These are phyloP conservation scores for Crotalaria pallida DNA, from an alignment of 306 rosid species.

Conservation along the genomic window DNA sequence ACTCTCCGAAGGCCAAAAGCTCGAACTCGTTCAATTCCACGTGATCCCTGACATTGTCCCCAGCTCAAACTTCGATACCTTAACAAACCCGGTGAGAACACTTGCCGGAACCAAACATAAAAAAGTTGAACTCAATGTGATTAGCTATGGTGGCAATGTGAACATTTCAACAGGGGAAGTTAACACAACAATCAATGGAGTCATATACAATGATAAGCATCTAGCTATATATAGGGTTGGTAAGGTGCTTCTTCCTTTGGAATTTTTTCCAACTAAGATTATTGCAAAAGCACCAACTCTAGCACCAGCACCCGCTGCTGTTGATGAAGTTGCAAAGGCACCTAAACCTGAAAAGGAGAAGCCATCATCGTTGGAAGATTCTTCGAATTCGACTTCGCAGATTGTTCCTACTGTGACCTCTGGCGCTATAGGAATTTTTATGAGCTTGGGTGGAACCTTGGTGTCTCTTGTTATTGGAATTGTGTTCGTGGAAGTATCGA, in stretches of 20 bases:
- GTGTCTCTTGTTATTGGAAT: slow-evolving; percentile 23
- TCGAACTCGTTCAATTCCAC: slow-evolving; percentile 60
- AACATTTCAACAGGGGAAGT: slow-evolving; percentile 50
- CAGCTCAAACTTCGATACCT: slow-evolving; percentile 51
- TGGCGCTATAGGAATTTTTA: not conserved
- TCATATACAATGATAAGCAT: slow-evolving; percentile 49
- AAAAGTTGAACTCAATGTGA: slow-evolving; percentile 48
- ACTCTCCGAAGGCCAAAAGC: slow-evolving; percentile 43
- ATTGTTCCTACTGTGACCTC: slow-evolving; percentile 31
- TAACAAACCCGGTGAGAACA: slow-evolving; percentile 63
- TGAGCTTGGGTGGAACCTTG: not conserved
- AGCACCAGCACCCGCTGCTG: not conserved
- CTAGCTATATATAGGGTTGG: slow-evolving; percentile 58
- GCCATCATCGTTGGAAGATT: not conserved
- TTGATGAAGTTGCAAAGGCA: not conserved
- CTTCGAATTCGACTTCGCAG: slow-evolving; percentile 31
- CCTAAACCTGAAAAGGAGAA: slow-evolving; percentile 42
- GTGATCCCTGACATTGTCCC: slow-evolving; percentile 46
- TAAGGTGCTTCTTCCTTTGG: slow-evolving; percentile 50
- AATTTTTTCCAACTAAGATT: slow-evolving; percentile 30
- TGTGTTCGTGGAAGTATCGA: slow-evolving; percentile 3
- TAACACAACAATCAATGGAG: slow-evolving; percentile 51
- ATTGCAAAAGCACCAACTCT: slow-evolving; percentile 16
- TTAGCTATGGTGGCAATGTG: slow-evolving; percentile 47
- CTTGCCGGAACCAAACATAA: slow-evolving; percentile 47